phyloP scores from a whole-genome alignment of 108 stramenopile genomes.

The Pseudonitzschia pungens region DNA sequence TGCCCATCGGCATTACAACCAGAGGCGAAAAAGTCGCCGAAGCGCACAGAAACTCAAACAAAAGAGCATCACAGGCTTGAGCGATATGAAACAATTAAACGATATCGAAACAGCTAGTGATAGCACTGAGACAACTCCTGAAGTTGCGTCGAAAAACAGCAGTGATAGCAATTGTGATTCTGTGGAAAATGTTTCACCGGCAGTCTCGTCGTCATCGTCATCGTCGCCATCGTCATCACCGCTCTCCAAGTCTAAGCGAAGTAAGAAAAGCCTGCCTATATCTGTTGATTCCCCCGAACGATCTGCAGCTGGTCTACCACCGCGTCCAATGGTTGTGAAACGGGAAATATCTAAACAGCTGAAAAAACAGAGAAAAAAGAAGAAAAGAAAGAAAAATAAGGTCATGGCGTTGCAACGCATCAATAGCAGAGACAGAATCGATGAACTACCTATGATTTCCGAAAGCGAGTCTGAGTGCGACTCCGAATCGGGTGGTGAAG shows the following conservation, averaged over 20 bases:
- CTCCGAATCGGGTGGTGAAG: background rate
- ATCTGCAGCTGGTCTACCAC: slow-evolving; percentile 3
- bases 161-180: background rate
- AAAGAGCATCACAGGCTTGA: background rate
- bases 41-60: background rate
- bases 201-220: slow-evolving; percentile 1
- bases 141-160: background rate
- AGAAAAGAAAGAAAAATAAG: background rate
- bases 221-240: background rate
- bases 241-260: background rate
- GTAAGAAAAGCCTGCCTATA: background rate
- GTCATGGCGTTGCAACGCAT: slow-evolving; percentile 3
- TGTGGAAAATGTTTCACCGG: background rate
- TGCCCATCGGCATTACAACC: background rate
- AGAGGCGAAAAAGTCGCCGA: background rate
- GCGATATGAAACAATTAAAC: background rate
- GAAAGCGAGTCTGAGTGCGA: slow-evolving; percentile 14
- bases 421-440: slow-evolving; percentile 7
- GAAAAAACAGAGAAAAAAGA: slow-evolving; percentile 1
- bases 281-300: slow-evolving; percentile 3
- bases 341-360: slow-evolving; percentile 1
- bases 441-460: slow-evolving; percentile 10
- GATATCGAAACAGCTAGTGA: slow-evolving; percentile 2
- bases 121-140: background rate
- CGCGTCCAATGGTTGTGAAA: slow-evolving; percentile 1